Evolutionary conservation across 1,284 basidiomycete genomes (phyloP).

Genomic region (Pseudozyma tsukubaensis): DNA sequence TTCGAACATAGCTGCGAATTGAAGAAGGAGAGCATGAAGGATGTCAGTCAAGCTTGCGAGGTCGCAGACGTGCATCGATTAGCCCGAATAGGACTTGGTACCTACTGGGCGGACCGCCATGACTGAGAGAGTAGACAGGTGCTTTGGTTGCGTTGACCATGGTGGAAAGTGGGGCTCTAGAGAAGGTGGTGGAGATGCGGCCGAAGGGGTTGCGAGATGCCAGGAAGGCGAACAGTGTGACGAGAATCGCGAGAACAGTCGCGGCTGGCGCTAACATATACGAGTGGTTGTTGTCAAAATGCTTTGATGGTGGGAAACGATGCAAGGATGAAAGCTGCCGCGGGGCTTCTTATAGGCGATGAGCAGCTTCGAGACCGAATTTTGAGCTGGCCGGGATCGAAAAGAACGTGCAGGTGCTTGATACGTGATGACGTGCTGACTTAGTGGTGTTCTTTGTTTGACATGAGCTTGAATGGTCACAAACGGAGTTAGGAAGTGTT

Average conservation of each 20-base stretch:
- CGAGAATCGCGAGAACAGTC: conserved; percentile 9
- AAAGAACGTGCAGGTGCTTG: no score
- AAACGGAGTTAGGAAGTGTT: no score
- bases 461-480: no score
- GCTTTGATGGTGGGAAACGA: no score
- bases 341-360: no score
- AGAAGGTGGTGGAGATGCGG: not conserved
- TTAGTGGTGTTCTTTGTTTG: no score
- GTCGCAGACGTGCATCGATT: not conserved
- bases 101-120: conserved; percentile 69
- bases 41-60: not conserved
- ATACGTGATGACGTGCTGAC: no score
- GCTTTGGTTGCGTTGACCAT: conserved; percentile 30
- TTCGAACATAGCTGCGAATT: conserved; percentile 67
- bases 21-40: not conserved
- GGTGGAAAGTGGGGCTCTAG: not conserved
- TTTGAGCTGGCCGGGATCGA: no score
- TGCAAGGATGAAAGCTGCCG: no score
- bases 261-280: conserved; percentile 15
- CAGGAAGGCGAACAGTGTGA: conserved; percentile 17
- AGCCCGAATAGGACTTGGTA: not conserved
- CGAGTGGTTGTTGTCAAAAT: not conserved
- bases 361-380: no score
- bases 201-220: conserved; percentile 2
- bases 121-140: conserved; percentile 53